Percentiles rank a stretch among this genome's conserved stretches.
Evolutionary conservation across 2,329 filamentous ascomycete species (phyloP).

Genomic region (Orbilia javanica): DNA sequence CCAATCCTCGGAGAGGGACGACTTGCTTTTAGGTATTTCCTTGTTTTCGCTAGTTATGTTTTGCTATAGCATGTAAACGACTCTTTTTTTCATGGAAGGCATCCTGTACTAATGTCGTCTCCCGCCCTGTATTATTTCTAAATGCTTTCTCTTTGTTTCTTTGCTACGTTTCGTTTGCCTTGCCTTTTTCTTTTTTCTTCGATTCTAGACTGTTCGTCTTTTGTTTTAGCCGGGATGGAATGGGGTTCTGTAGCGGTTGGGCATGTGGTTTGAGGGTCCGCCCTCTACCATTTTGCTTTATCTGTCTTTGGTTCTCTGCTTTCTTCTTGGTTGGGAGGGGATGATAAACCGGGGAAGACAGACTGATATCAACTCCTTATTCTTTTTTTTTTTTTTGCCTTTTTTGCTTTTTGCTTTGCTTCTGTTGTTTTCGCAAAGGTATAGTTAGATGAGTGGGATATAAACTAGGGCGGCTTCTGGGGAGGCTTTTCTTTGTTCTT

Average conservation of each 20-base stretch:
- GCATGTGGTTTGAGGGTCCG: background rate
- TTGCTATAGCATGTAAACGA: constrained; percentile 27
- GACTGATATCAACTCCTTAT: constrained; percentile 56
- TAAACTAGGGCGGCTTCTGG: constrained; percentile 62
- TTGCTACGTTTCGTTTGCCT: constrained; percentile 12
- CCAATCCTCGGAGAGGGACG: constrained; percentile 58
- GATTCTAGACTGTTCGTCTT: constrained; percentile 36
- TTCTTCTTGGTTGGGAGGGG: constrained; percentile 49
- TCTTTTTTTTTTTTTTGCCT: constrained; percentile 52
- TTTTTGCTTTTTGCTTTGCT: constrained; percentile 8
- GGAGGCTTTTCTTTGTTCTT: constrained; percentile 56
- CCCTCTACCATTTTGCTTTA: background rate
- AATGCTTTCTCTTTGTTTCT: constrained; percentile 34
- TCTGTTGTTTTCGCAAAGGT: constrained; percentile 55
- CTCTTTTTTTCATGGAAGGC: constrained; percentile 24
- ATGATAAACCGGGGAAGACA: constrained; percentile 39
- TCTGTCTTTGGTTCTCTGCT: background rate
- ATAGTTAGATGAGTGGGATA: constrained; percentile 36
- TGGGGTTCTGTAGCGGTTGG: background rate
- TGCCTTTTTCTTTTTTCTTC: constrained; percentile 20
- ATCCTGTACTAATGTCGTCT: constrained; percentile 51
- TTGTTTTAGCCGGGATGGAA: constrained; percentile 6
- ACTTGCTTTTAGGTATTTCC: constrained; percentile 59
- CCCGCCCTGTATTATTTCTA: constrained; percentile 48
- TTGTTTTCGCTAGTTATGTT: constrained; percentile 36